Base-by-base conservation (phyloP, 306 rosid species). In the Quercus ilex region DNA sequence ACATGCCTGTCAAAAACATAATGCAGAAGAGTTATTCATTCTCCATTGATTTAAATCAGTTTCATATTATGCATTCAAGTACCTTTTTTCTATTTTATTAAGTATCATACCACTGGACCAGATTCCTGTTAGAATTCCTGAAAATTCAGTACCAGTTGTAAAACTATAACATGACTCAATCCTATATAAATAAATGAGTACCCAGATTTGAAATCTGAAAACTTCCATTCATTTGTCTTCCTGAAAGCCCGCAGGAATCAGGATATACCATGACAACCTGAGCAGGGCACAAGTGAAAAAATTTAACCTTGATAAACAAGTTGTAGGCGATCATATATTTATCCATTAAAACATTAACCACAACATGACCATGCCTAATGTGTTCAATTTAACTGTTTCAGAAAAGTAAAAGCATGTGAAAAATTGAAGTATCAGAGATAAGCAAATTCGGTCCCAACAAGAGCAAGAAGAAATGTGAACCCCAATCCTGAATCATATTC, bases 401-500 rank as follows among this genome's bases (percentile, higher is more conserved):
- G 53, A 12, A 49, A 49, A 49, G 53, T 49, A 49, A 11, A 49
- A 12, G 46, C 53, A 12, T 1, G 53, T 12, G 53, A 10, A 8
- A 68, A 8, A 5, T 33, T 8, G 26, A 33, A 8, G 58, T 18
- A 15, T 23, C 6, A 13, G 55, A 35, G 74, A 38, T 1, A 68
- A 68, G 23, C 5, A 19, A 68, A 38, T 31, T 30, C 15, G 0
- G 25, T 6, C 72, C 49, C 20, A 31, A 18, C 12, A 68, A 68
- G 38, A 17, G 51, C 25, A 35, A 68, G 25, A 35, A 31, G 23
- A n/a, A 41, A 25, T 51, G 11, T 0, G 58, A 71, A 17, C 35
- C 35, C 57, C 7, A 17, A 9, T 20, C 59, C 15, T 49, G 26
- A 23, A 60, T 23, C 75, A n/a, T 35, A 86, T 87, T 85, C 76